Percentiles rank a stretch among this genome's conserved stretches.
phyloP scores from a whole-genome alignment of 768 basidiomycete genomes.

The Boletus pseudo-olivaceus region DNA sequence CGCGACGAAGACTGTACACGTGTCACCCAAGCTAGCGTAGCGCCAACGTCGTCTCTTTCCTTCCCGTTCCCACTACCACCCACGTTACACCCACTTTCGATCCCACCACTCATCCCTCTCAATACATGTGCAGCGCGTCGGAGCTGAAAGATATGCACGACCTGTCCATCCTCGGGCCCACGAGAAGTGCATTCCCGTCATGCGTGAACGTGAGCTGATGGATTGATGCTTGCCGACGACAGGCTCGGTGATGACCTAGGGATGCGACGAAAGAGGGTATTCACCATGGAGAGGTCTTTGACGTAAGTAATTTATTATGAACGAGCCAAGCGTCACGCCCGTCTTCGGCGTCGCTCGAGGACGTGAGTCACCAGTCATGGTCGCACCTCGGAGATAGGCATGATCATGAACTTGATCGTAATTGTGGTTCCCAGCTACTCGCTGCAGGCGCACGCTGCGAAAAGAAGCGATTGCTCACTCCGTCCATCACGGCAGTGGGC shows the following conservation, averaged over 20 bases:
- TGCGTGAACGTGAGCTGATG: conserved; percentile 48
- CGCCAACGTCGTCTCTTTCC: no score
- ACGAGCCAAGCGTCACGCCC: conserved; percentile 1
- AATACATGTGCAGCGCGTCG: background rate
- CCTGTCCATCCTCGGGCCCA: conserved; percentile 55
- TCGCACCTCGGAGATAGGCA: conserved; percentile 14
- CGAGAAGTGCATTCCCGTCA: conserved; percentile 53
- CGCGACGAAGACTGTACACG: no score
- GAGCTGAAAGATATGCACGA: conserved; percentile 23
- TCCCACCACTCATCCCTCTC: conserved; percentile 4
- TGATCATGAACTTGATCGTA: conserved; percentile 2
- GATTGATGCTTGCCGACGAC: conserved; percentile 43
- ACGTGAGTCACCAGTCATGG: conserved; percentile 6
- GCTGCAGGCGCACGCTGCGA: conserved; percentile 60
- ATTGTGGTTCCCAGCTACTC: conserved; percentile 15
- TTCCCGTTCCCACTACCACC: background rate
- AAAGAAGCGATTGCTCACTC: conserved; percentile 42
- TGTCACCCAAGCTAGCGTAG: no score
- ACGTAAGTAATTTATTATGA: conserved; percentile 36
- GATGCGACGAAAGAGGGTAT: conserved; percentile 15
- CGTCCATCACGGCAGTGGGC: conserved; percentile 22
- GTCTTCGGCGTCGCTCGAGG: conserved; percentile 11
- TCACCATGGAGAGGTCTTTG: conserved; percentile 34
- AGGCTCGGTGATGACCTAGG: conserved; percentile 44
- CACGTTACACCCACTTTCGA: background rate